Evolutionary conservation across 192 early-diverging fungal genomes (phyloP), one percentile per base, ranked within the genome.

Genomic region (Podila epigama): DNA sequence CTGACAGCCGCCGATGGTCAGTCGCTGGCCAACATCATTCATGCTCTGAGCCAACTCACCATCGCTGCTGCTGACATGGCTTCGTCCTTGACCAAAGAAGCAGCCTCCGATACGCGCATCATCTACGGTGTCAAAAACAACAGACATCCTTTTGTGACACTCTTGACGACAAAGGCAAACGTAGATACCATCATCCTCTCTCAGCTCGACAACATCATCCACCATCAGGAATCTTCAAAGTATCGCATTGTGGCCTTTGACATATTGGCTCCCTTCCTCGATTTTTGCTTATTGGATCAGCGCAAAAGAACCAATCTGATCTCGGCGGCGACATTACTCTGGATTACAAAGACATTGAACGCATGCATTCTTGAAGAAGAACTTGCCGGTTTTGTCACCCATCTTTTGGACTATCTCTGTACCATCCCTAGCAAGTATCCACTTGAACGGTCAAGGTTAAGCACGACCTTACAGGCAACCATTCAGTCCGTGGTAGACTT

Each of bases 241-340:
- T 77, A 77, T 18, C 42, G 66, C 0, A 59, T 59, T 18, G 48
- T 60, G 3, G 66, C 65, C 27, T 60, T 77, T 44, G 50, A 68
- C 15, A 64, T 77, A 8, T 16, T 77, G 16, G 55, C 61, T 10
- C 73, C 66, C 0, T 77, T 77, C 20, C 56, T 77, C 51, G 73
- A 77, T 13, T 77, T 64, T 64, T 63, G 59, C 32, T 16, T 77
- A 32, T 51, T 77, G 58, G 73, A 77, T 48, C 73, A 60, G 15
- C 60, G 63, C 20, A 41, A 50, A 33, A 57, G 73, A 33, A 64
- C 52, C 2, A 35, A 55, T 22, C 58, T 64, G 34, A 59, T 44
- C 4, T 60, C 73, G 2, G 60, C 53, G n/a, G 29, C 65, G 4
- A 61, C 55, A 16, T 28, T 77, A 1, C 50, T 77, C 13, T 77